phyloP scores from a whole-genome alignment of 371 early-diverging fungal genomes.

The Nematocida homosporus region DNA sequence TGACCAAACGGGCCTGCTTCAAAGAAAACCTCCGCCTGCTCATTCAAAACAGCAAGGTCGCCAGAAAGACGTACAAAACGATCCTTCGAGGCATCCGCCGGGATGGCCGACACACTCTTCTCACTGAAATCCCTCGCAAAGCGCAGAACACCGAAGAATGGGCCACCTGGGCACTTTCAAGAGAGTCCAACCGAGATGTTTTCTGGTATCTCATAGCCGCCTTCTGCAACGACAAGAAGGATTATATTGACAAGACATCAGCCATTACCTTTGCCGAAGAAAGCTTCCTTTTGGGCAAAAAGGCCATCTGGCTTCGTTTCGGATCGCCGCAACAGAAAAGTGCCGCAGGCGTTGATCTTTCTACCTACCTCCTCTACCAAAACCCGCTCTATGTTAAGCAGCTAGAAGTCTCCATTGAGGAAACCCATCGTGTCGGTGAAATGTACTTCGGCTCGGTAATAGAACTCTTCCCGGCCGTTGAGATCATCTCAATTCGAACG shows the following conservation, averaged over 20 bases:
- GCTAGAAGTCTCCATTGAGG: constrained; percentile 25
- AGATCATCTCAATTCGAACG: not conserved
- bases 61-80: not conserved
- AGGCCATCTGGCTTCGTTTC: constrained; percentile 7
- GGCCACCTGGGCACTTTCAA: constrained; percentile 20
- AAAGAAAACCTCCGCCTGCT: constrained; percentile 35
- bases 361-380: constrained; percentile 11
- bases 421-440: constrained; percentile 25
- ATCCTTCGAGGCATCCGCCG: constrained; percentile 22
- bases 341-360: not conserved
- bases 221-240: constrained; percentile 30
- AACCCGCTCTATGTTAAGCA: constrained; percentile 14
- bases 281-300: constrained; percentile 35
- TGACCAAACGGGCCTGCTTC: constrained; percentile 45
- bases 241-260: not conserved
- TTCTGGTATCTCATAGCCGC: constrained; percentile 47
- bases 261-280: constrained; percentile 38
- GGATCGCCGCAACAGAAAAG: not conserved
- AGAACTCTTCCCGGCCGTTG: constrained; percentile 14
- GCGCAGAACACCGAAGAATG: not conserved
- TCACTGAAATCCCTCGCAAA: constrained; percentile 15
- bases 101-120: not conserved
- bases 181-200: constrained; percentile 32
- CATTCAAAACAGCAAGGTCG: not conserved
- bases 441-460: constrained; percentile 45